Evolutionary conservation across 805 yeast species (phyloP).

Genomic region (Trichomonascus vanleenenianus): DNA sequence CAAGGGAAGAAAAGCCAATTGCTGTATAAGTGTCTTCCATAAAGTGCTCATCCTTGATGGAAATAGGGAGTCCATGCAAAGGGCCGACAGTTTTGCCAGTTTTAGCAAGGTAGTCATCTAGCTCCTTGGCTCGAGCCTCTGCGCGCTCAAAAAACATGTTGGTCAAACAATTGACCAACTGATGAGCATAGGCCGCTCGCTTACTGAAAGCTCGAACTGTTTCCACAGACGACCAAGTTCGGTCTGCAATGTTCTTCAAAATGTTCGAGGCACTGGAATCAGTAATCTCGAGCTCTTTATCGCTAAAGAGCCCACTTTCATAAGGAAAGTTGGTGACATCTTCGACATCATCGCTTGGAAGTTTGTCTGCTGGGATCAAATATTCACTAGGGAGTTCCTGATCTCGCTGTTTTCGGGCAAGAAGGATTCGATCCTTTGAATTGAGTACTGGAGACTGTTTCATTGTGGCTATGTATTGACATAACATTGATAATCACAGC

Average conservation of each 20-base stretch:
- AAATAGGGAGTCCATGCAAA: slow-evolving; percentile 57
- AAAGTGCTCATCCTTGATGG: slow-evolving; percentile 27
- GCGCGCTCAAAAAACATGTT: slow-evolving; percentile 47
- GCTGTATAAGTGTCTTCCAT: slow-evolving; percentile 7
- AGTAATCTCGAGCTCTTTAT: slow-evolving; percentile 22
- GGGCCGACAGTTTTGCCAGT: slow-evolving; percentile 49
- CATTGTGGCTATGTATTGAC: too few species aligned
- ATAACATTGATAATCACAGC: too few species aligned
- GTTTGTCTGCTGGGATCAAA: slow-evolving; percentile 15
- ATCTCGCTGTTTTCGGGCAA: slow-evolving; percentile 14
- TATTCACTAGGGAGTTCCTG: slow-evolving; percentile 17
- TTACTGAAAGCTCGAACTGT: slow-evolving; percentile 51
- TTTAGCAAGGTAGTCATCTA: slow-evolving; percentile 42
- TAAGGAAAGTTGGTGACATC: slow-evolving; percentile 20
- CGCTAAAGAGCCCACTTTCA: slow-evolving; percentile 16
- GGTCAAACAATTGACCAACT: slow-evolving; percentile 33
- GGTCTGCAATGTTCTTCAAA: slow-evolving; percentile 17
- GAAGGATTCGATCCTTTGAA: background rate
- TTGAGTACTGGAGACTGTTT: too few species aligned
- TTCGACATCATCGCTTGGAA: slow-evolving; percentile 16
- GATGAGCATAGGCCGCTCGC: slow-evolving; percentile 52
- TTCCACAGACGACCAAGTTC: slow-evolving; percentile 31
- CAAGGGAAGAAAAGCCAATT: background rate
- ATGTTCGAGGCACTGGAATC: slow-evolving; percentile 18
- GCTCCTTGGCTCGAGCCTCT: slow-evolving; percentile 42